Base-by-base conservation (phyloP, 768 basidiomycete genomes). In the Pholiota microspora region DNA sequence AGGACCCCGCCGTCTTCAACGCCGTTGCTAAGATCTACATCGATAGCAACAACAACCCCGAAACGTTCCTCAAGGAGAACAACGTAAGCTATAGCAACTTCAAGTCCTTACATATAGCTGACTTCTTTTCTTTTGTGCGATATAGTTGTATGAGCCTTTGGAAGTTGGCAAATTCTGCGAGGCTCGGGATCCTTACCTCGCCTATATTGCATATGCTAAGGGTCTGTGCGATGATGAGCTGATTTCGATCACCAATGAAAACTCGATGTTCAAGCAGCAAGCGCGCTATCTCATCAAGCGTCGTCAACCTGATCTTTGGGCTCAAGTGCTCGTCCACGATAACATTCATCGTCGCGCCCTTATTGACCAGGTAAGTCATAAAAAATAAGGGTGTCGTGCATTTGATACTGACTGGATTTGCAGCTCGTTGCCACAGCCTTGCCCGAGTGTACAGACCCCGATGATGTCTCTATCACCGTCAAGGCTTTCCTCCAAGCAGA, bases 191-290 rank as follows among this genome's bases (percentile, higher is more conserved):
- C 97, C 97, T 1, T 98, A 97, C 75, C 79, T 99, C 55, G 97
- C 97, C 21, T 99, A 96, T 74, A 98, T 99, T 62, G 97, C 97
- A 0, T 99, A 98, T 67, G 97, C 97, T 32, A 98, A 98, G 69
- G 97, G 97, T 54, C 89, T 98, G 72, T 99, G 97, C 67, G 97
- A 99, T 60, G 94, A 98, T 4, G 97, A 99, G 71, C 82, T 99
- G 56, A 95, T 99, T 66, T 71, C 84, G 18, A 96, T 99, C 69
- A 98, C 97, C 45, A 98, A 98, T 67, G 95, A 96, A 61, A 99
- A 99, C 76, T 88, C 94, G 10, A 99, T 99, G 97, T 99, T 95
- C 83, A 99, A 98, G 74, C 96, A 99, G 65, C 97, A 98, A 72
- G 92, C 97, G 49, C 88, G 97, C 25, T 99, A 99, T 73, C 84